Evolutionary conservation across 345 rosid species (phyloP).

Genomic region (Populus nigra): DNA sequence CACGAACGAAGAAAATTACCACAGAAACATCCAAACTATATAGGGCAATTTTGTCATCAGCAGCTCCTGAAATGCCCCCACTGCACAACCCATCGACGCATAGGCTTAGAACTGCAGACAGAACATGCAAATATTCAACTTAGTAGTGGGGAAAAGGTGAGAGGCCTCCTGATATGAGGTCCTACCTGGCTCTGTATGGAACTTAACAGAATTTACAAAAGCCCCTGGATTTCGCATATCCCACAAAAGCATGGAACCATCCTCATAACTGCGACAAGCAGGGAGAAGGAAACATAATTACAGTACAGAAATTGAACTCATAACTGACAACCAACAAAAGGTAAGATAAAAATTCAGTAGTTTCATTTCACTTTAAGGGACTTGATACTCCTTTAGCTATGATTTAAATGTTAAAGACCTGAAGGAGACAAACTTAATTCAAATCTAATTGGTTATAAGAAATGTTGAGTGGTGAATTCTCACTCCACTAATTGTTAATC

Average conservation of each 20-base stretch:
- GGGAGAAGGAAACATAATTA: conserved; percentile 1
- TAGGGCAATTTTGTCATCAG: conserved; percentile 67
- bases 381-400: background rate
- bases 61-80: conserved; percentile 91
- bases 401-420: background rate
- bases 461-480: no score
- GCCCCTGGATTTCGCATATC: conserved; percentile 61
- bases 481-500: no score
- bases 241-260: conserved; percentile 86
- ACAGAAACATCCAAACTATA: conserved; percentile 62
- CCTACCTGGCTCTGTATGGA: conserved; percentile 89
- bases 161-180: conserved; percentile 3
- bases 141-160: conserved; percentile 7
- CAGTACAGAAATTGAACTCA: background rate
- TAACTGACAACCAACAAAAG: background rate
- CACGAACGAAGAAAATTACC: conserved; percentile 33
- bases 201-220: conserved; percentile 67
- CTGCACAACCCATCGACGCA: conserved; percentile 56
- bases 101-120: conserved; percentile 63
- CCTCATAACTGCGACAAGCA: conserved; percentile 59
- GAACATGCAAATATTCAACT: conserved; percentile 18
- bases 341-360: background rate
- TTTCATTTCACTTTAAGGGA: background rate
- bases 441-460: no score
- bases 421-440: background rate